Evolutionary conservation across 805 yeast genomes (phyloP), one percentile per base, ranked within the genome.

Genomic region (Candida anglica): DNA sequence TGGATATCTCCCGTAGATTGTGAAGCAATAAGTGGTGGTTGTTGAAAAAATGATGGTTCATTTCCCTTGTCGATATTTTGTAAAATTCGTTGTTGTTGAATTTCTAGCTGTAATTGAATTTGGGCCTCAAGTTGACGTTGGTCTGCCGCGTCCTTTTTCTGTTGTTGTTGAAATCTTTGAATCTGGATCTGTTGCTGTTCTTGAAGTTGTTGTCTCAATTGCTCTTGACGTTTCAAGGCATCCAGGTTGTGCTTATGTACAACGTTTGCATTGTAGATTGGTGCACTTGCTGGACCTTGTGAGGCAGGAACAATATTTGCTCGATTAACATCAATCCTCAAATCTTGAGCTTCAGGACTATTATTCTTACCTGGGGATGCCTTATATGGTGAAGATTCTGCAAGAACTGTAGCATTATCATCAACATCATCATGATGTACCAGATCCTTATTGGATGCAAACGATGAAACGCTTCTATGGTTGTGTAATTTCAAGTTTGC

Each of bases 361-460:
- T 36, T 42, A 11, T 34, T 21, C 15, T 35, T 28, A n/a, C 32
- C 32, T 0, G 62, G 58, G 5, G 60, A 50, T 1, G 46, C 28
- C 34, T 52, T 54, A 11, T 42, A 40, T 1, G 72, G 72, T 6
- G 71, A 65, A 2, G 70, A 58, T 29, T 62, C 59, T 2, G 68
- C 71, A 8, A 64, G 29, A 6, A 63, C 66, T 2, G 72, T 66
- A 28, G 57, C 69, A 37, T 63, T 62, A 20, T 66, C 71, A 28
- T 59, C 62, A 11, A 46, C 57, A 1, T 41, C 46, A 2, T 43
- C 56, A 16, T 44, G 38, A 2, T 41, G 35, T 3, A 22, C 27
- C 3, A 15, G 14, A 11, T 19, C 34, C 10, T 29, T 28, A 6
- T 26, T 34, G 4, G 7, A 8, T 6, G 21, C 14, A 18, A n/a